phyloP scores from a whole-genome alignment of 1,284 basidiomycete genomes.

The Cutaneotrichosporon cyanovorans region DNA sequence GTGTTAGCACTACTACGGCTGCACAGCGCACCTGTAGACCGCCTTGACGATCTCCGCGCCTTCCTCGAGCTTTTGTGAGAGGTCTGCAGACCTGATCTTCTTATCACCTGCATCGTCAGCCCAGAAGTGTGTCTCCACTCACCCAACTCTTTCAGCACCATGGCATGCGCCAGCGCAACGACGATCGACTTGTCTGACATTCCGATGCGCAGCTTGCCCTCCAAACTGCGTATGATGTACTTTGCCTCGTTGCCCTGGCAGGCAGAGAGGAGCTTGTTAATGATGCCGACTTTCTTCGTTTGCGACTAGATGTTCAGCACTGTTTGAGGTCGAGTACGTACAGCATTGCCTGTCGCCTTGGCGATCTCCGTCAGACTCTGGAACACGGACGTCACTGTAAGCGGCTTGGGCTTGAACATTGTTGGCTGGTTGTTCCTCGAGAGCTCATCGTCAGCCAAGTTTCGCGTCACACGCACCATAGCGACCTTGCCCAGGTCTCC shows the following conservation, averaged over 20 bases:
- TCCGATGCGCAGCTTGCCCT: slow-evolving; percentile 95
- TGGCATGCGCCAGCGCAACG: slow-evolving; percentile 78
- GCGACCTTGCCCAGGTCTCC: slow-evolving; percentile 95
- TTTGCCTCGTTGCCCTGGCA: slow-evolving; percentile 82
- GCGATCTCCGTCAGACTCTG: slow-evolving; percentile 79
- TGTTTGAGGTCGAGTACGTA: slow-evolving; percentile 38
- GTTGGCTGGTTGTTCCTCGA: slow-evolving; percentile 92
- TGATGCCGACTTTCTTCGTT: slow-evolving; percentile 89
- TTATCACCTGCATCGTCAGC: slow-evolving; percentile 48
- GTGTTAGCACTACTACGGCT: not conserved
- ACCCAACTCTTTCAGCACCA: slow-evolving; percentile 70
- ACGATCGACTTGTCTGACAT: slow-evolving; percentile 91
- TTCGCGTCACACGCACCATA: slow-evolving; percentile 54
- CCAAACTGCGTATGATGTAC: slow-evolving; percentile 89
- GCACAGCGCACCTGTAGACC: slow-evolving; percentile 70
- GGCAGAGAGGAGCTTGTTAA: slow-evolving; percentile 87
- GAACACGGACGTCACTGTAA: slow-evolving; percentile 85
- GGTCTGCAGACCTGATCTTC: slow-evolving; percentile 65
- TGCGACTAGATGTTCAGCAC: slow-evolving; percentile 58
- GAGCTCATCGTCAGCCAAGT: slow-evolving; percentile 51
- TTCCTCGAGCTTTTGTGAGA: slow-evolving; percentile 69
- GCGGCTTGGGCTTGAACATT: slow-evolving; percentile 84
- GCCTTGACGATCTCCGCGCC: slow-evolving; percentile 73
- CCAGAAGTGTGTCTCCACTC: slow-evolving; percentile 43
- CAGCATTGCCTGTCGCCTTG: slow-evolving; percentile 70